Evolutionary conservation across 495 filamentous ascomycete genomes (phyloP).

Genomic region (Parathielavia appendiculata): DNA sequence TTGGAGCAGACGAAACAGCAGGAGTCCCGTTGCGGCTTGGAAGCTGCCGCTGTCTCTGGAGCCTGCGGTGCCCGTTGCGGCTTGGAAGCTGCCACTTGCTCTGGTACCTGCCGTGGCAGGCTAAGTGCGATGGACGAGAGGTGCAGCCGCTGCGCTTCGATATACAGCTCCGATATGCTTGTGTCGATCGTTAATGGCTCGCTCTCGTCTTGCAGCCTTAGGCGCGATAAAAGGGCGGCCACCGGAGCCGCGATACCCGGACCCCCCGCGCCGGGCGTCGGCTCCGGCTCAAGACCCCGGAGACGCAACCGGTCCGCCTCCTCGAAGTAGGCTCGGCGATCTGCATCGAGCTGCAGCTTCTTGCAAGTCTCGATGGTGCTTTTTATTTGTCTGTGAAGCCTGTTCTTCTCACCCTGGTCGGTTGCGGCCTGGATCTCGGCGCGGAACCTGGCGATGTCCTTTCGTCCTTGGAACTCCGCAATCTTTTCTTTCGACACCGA

Average conservation of each 20-base stretch:
- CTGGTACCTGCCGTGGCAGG: background rate
- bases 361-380: conserved; percentile 8
- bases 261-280: conserved; percentile 1
- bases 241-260: conserved; percentile 12
- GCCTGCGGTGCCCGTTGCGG: conserved; percentile 2
- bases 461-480: conserved; percentile 11
- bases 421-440: background rate
- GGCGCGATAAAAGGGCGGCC: conserved; percentile 7
- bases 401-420: conserved; percentile 12
- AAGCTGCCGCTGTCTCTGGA: too few species aligned
- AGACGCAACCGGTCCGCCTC: too few species aligned
- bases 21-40: too few species aligned
- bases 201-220: conserved; percentile 3
- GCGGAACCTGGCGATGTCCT: conserved; percentile 8
- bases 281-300: too few species aligned
- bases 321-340: conserved; percentile 15
- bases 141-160: conserved; percentile 9
- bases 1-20: too few species aligned
- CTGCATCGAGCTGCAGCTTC: conserved; percentile 12
- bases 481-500: conserved; percentile 7
- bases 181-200: background rate
- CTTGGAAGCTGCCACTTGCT: conserved; percentile 1
- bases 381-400: conserved; percentile 5
- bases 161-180: conserved; percentile 12
- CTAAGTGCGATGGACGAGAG: conserved; percentile 7